Evolutionary conservation across 2,329 filamentous ascomycete species (phyloP).

Genomic region (Lasiodiplodia sp.): DNA sequence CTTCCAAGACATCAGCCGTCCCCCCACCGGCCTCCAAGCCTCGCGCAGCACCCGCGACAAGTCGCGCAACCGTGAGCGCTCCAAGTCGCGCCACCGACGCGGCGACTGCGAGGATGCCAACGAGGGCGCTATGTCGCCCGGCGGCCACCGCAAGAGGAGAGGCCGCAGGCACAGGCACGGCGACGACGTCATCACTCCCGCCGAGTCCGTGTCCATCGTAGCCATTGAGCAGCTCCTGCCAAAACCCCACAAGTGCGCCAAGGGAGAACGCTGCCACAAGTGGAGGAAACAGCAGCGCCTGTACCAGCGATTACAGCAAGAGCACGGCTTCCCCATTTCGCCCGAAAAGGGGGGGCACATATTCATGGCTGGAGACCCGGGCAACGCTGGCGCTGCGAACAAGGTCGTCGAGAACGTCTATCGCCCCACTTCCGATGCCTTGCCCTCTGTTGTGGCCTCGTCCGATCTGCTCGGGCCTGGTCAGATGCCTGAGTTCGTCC

Average conservation of each 20-base stretch:
- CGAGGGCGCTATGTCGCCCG: constrained; percentile 43
- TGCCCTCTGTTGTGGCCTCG: constrained; percentile 86
- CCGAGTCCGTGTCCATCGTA: constrained; percentile 88
- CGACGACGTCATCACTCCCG: constrained; percentile 75
- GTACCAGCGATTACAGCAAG: constrained; percentile 75
- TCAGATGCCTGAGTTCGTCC: constrained; percentile 65
- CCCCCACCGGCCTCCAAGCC: constrained; percentile 46
- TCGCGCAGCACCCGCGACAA: constrained; percentile 39
- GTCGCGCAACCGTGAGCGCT: constrained; percentile 47
- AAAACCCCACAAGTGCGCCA: constrained; percentile 82
- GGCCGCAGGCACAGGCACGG: constrained; percentile 49
- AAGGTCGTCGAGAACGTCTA: constrained; percentile 63
- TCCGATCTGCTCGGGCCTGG: constrained; percentile 86
- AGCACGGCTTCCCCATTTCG: constrained; percentile 71
- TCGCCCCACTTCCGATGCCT: constrained; percentile 75
- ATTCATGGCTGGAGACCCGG: constrained; percentile 79
- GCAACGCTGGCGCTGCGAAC: constrained; percentile 71
- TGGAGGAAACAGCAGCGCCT: constrained; percentile 81
- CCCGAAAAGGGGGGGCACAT: constrained; percentile 71
- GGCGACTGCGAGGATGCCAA: constrained; percentile 35
- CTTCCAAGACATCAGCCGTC: constrained; percentile 57
- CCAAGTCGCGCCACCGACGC: constrained; percentile 39
- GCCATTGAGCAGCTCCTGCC: constrained; percentile 90
- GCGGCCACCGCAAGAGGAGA: constrained; percentile 46
- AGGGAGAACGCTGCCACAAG: constrained; percentile 85